Evolutionary conservation across 139 green algal genomes (phyloP), one percentile per base, ranked within the genome.

Genomic region (Chlamydomonas incerta): DNA sequence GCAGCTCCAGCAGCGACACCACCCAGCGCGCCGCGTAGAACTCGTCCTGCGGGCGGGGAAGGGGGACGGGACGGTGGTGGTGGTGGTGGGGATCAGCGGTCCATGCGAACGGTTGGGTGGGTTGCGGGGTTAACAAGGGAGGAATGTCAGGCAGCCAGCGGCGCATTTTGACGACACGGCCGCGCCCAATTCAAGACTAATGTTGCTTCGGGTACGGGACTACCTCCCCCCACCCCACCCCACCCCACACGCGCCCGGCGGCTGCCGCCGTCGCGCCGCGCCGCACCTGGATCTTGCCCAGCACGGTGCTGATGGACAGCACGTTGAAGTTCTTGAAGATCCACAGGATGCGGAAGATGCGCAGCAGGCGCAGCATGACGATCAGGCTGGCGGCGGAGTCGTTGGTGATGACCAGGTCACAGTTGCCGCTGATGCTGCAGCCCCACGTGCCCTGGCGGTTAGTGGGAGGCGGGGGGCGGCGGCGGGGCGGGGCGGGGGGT

Each of bases 251-350:
- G n/a, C n/a, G n/a, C n/a, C n/a, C n/a, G n/a, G n/a, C n/a, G n/a
- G n/a, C n/a, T n/a, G n/a, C n/a, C n/a, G n/a, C n/a, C n/a, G n/a
- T n/a, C n/a, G n/a, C n/a, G n/a, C n/a, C n/a, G n/a, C n/a, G n/a
- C n/a, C 80, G 87, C 73, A 93, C 90, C 81, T 87, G 87, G 15
- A 93, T 75, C 5, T 74, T 50, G 3, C 88, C 88, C 24, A 94
- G 80, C 57, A 94, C 29, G 14, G 85, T 90, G 50, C 75, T 77
- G 21, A 90, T 35, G 50, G 87, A 88, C 76, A 94, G 86, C 23
- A 90, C 73, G 41, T 88, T 89, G 75, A 92, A 86, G 68, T 92
- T 91, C 87, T 94, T 94, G 65, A 92, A 68, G 47, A 94, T 94
- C 91, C 91, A 94, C 24, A 91, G 41, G 50, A 94, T 89, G 33